A percentile compares a stretch with the other conserved stretches of the same genome.
phyloP scores from a whole-genome alignment of 208 protist species.

The Acanthamoeba triangularis region DNA sequence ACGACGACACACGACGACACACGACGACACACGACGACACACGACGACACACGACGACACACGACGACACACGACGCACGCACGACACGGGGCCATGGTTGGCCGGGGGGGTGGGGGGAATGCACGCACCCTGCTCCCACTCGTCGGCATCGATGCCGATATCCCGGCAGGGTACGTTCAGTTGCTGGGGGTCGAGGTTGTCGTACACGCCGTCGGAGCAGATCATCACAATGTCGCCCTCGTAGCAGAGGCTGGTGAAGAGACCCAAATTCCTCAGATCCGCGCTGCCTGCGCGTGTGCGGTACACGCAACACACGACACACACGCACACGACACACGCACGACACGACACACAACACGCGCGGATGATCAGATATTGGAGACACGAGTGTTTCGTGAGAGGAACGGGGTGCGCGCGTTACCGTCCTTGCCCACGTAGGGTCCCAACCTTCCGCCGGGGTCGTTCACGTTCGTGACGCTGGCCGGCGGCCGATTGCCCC shows the following conservation, averaged over 20 bases:
- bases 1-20: too few relatives aligned
- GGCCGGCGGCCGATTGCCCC: slow-evolving; percentile 72
- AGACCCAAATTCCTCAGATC: slow-evolving; percentile 79
- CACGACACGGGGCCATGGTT: background rate
- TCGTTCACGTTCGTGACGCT: slow-evolving; percentile 81
- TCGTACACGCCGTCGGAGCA: slow-evolving; percentile 83
- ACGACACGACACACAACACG: background rate
- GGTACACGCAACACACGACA: too few relatives aligned
- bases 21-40: too few relatives aligned
- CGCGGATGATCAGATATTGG: background rate
- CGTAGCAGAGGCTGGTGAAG: slow-evolving; percentile 73
- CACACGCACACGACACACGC: too few relatives aligned
- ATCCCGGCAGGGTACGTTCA: slow-evolving; percentile 66
- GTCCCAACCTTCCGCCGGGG: slow-evolving; percentile 83
- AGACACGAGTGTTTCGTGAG: too few relatives aligned
- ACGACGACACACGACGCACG: background rate
- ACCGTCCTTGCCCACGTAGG: slow-evolving; percentile 81
- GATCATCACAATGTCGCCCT: slow-evolving; percentile 83
- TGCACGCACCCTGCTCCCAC: background rate
- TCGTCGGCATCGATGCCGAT: slow-evolving; percentile 52
- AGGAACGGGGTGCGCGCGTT: background rate
- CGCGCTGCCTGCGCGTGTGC: slow-evolving; percentile 3
- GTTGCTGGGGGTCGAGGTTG: slow-evolving; percentile 84
- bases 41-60: too few relatives aligned
- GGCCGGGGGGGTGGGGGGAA: background rate